Conservation (phyloP, 306 rosid species). For the Inga leiocalycina region DNA sequence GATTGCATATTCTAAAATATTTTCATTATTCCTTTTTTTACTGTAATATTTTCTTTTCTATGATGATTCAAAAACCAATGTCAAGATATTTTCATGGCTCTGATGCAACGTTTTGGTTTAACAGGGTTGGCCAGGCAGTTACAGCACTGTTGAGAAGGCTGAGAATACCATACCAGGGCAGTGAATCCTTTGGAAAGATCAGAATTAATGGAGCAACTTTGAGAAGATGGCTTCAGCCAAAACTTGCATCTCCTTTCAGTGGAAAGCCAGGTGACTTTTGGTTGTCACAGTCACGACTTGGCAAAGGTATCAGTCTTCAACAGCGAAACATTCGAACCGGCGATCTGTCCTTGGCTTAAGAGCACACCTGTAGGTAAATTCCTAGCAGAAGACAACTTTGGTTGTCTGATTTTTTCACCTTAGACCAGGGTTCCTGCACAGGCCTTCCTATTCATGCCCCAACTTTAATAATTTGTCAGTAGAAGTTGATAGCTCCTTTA, state of each 20-base stretch:
- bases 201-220: constrained; percentile 64
- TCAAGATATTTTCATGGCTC: constrained; percentile 32
- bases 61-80: constrained; percentile 17
- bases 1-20: background rate
- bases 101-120: constrained; percentile 37
- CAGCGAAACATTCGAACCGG: constrained; percentile 75
- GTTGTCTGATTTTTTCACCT: constrained; percentile 50
- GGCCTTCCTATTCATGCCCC: constrained; percentile 13
- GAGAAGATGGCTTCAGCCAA: constrained; percentile 86
- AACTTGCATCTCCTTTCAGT: constrained; percentile 61
- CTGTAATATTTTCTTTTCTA: constrained; percentile 4
- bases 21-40: background rate
- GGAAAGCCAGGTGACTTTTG: constrained; percentile 67
- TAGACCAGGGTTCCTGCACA: constrained; percentile 38
- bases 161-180: constrained; percentile 69
- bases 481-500: constrained; percentile 43
- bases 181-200: constrained; percentile 78
- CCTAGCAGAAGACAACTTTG: constrained; percentile 38
- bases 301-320: constrained; percentile 72
- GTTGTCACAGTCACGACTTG: constrained; percentile 62
- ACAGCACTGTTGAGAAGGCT: constrained; percentile 82
- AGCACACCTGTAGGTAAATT: constrained; percentile 24
- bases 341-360: constrained; percentile 67
- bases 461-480: constrained; percentile 27
- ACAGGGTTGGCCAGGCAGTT: constrained; percentile 85